Percentiles rank a stretch among this genome's conserved stretches.
phyloP scores from a whole-genome alignment of 2,329 filamentous ascomycete species.

The Penicillium sp. region DNA sequence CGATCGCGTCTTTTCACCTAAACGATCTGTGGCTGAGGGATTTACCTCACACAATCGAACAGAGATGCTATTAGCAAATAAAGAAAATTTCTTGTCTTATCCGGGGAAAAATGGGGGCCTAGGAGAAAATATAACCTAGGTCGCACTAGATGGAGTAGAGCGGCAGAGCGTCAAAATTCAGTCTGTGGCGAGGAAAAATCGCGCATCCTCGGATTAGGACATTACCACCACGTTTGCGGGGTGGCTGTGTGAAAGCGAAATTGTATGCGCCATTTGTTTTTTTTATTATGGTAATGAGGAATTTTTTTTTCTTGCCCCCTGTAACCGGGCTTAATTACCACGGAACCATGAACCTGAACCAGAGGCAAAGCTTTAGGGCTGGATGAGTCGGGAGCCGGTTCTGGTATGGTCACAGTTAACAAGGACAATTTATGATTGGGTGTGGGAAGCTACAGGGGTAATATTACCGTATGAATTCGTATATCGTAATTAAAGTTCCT shows the following conservation, averaged over 20 bases:
- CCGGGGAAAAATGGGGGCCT: conserved; percentile 8
- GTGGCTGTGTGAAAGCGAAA: conserved; percentile 9
- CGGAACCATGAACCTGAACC: background rate
- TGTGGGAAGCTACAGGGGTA: background rate
- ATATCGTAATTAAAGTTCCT: conserved; percentile 2
- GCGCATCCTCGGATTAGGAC: conserved; percentile 12
- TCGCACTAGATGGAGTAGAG: conserved; percentile 5
- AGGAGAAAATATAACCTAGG: background rate
- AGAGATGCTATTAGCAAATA: background rate
- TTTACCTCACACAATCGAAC: conserved; percentile 5
- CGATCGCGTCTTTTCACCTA: background rate
- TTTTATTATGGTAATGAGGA: conserved; percentile 1
- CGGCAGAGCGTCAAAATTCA: background rate
- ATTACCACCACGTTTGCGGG: background rate
- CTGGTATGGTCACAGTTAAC: conserved; percentile 8
- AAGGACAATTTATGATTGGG: conserved; percentile 9
- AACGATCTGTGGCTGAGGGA: conserved; percentile 10
- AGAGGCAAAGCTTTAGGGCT: conserved; percentile 2
- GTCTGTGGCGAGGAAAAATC: conserved; percentile 24
- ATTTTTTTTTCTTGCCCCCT: background rate
- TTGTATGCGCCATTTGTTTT: conserved; percentile 19
- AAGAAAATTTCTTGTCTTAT: background rate
- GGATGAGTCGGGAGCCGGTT: background rate
- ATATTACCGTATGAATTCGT: conserved; percentile 6
- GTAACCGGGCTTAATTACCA: background rate